Evolutionary conservation across 2,329 filamentous ascomycete genomes (phyloP).

Genomic region (Monilinia fructigena): DNA sequence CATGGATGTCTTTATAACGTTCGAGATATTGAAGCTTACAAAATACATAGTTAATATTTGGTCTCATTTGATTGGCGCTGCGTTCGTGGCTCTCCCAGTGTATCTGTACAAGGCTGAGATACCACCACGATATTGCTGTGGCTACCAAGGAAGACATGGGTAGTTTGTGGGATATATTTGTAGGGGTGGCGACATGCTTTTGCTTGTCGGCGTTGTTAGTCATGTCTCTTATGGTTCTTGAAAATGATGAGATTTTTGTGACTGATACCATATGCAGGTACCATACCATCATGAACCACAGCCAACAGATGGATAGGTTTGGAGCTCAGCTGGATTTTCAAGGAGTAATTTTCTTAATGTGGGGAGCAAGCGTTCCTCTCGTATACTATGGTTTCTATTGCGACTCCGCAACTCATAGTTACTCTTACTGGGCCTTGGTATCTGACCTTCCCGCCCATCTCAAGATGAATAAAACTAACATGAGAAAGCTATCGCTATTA

Average conservation of each 20-base stretch:
- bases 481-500: slow-evolving; percentile 25
- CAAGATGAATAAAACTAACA: neutral
- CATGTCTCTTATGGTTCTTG: neutral
- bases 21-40: slow-evolving; percentile 9
- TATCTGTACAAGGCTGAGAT: slow-evolving; percentile 43
- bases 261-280: slow-evolving; percentile 43
- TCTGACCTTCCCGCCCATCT: slow-evolving; percentile 24
- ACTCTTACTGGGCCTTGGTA: slow-evolving; percentile 11
- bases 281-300: slow-evolving; percentile 58
- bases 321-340: slow-evolving; percentile 61
- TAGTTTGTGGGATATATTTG: slow-evolving; percentile 46
- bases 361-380: slow-evolving; percentile 58
- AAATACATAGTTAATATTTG: slow-evolving; percentile 47
- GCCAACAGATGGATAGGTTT: slow-evolving; percentile 47
- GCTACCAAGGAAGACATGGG: slow-evolving; percentile 43
- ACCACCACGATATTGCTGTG: slow-evolving; percentile 41
- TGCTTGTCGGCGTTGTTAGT: slow-evolving; percentile 46
- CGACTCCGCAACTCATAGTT: slow-evolving; percentile 14
- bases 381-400: slow-evolving; percentile 53
- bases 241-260: neutral
- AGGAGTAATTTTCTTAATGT: slow-evolving; percentile 61
- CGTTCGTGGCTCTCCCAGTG: slow-evolving; percentile 43
- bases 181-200: slow-evolving; percentile 49
- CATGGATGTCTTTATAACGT: neutral
- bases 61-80: slow-evolving; percentile 46